phyloP scores from a whole-genome alignment of 208 protist species.

The Crithidia fasciculata region DNA sequence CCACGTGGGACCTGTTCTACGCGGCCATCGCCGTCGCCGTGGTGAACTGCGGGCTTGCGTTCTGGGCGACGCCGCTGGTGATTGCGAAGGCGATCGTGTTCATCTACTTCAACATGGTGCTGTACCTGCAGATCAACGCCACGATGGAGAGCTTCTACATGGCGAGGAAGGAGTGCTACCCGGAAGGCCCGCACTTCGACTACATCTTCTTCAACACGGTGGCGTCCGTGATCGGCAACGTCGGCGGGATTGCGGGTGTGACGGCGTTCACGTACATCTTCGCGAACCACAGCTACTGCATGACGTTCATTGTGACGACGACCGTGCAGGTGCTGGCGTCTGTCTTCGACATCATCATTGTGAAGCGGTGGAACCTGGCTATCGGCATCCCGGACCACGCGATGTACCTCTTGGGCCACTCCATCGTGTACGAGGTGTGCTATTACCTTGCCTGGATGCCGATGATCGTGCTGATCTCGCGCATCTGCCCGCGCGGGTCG shows the following conservation, averaged over 20 bases:
- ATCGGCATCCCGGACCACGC: slow-evolving; percentile 54
- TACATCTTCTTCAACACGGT: slow-evolving; percentile 54
- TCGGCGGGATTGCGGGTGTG: slow-evolving; percentile 42
- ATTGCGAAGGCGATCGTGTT: slow-evolving; percentile 56
- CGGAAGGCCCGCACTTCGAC: slow-evolving; percentile 49
- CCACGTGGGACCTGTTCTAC: slow-evolving; percentile 17
- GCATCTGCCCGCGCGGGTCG: slow-evolving; percentile 74
- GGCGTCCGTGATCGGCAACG: slow-evolving; percentile 41
- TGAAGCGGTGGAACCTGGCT: slow-evolving; percentile 53
- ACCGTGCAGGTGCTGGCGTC: too few relatives aligned
- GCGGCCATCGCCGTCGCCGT: slow-evolving; percentile 3
- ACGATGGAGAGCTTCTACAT: slow-evolving; percentile 54
- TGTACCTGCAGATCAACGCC: slow-evolving; percentile 53
- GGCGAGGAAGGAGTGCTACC: slow-evolving; percentile 28
- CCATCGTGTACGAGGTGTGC: slow-evolving; percentile 49
- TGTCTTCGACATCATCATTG: slow-evolving; percentile 63
- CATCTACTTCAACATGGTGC: slow-evolving; percentile 41
- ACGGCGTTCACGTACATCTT: slow-evolving; percentile 62
- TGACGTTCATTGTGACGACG: slow-evolving; percentile 37
- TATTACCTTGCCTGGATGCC: slow-evolving; percentile 76
- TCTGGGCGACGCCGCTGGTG: slow-evolving; percentile 30
- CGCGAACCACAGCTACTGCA: slow-evolving; percentile 46
- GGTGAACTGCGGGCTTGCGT: too few relatives aligned
- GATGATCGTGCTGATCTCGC: slow-evolving; percentile 67
- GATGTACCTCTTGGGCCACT: slow-evolving; percentile 68